Evolutionary conservation across 495 filamentous ascomycete genomes (phyloP), one percentile per base, ranked within the genome.

Genomic region (Aspergillus campestris): DNA sequence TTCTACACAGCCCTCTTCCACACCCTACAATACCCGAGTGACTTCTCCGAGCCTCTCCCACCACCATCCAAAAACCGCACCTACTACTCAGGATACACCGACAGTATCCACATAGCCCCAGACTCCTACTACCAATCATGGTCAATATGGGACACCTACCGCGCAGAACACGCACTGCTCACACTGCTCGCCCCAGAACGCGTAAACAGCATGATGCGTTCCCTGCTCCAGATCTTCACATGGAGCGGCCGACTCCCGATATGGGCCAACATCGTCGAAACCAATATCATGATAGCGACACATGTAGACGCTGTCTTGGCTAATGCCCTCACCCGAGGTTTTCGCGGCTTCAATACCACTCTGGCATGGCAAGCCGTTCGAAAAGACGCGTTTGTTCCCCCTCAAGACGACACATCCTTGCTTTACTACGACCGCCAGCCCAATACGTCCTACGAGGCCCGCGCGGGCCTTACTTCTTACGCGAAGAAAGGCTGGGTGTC

Each of bases 91-190:
- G 58, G 58, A 6, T 61, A 61, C 24, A 61, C 58, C 9, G 58
- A 61, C 34, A 50, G 48, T 6, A 34, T 58, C 1, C 50, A 61
- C 33, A 47, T 33, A 0, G 38, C 28, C n/a, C 33, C 49, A 10
- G 58, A 61, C 14, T 58, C 55, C 9, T 61, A 61, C 40, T 61
- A 58, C 32, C 58, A 61, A 34, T 61, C 58, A 0, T 61, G 58
- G 58, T 61, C 58, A 3, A 58, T 61, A 31, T 61, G 58, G 58
- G 58, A 61, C 36, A 61, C 58, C 0, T 61, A 58, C 32, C 45
- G 58, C 31, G 58, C 58, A 5, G 58, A 61, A 24, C 55, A 58
- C 24, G 56, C 58, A 1, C 35, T 61, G 0, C 18, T 61, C 1
- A 56, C 58, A 3, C 31, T 61, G 0, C 56, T 61, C 27, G 55